phyloP scores from a whole-genome alignment of 345 rosid genomes.

The Crucihimalaya himalaica region DNA sequence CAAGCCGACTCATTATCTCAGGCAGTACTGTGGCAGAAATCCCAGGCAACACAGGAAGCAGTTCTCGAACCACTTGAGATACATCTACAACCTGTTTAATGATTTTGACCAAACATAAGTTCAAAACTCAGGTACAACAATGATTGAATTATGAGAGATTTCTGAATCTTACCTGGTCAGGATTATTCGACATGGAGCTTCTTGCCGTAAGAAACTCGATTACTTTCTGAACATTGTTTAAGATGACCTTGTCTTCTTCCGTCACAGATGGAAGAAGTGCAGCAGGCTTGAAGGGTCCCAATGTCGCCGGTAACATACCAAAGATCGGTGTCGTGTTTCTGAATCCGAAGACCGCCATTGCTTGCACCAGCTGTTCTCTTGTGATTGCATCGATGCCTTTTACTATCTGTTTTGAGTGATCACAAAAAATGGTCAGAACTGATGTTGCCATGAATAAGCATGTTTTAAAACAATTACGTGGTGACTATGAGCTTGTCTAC shows the following conservation, averaged over 20 bases:
- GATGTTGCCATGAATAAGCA: not conserved
- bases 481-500: not conserved
- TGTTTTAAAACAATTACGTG: not conserved
- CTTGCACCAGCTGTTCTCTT: constrained; percentile 82
- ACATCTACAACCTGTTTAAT: constrained; percentile 54
- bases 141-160: not conserved
- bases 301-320: constrained; percentile 68
- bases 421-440: not conserved
- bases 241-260: constrained; percentile 73
- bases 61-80: constrained; percentile 54
- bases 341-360: constrained; percentile 67
- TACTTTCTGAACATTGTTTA: constrained; percentile 78
- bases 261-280: constrained; percentile 79
- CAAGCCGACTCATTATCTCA: constrained; percentile 67
- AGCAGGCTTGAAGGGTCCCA: constrained; percentile 73
- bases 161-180: constrained; percentile 57
- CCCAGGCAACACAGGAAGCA: constrained; percentile 84
- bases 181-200: constrained; percentile 55
- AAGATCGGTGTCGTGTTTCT: constrained; percentile 66
- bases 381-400: constrained; percentile 94
- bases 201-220: constrained; percentile 76
- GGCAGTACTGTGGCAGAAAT: constrained; percentile 75
- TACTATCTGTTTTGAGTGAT: constrained; percentile 61
- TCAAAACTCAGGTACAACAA: not conserved
- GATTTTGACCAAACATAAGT: not conserved